A percentile compares a stretch with the other conserved stretches of the same genome.
Conservation (phyloP, 1,284 basidiomycete species). For the Apiotrichum porosum region DNA sequence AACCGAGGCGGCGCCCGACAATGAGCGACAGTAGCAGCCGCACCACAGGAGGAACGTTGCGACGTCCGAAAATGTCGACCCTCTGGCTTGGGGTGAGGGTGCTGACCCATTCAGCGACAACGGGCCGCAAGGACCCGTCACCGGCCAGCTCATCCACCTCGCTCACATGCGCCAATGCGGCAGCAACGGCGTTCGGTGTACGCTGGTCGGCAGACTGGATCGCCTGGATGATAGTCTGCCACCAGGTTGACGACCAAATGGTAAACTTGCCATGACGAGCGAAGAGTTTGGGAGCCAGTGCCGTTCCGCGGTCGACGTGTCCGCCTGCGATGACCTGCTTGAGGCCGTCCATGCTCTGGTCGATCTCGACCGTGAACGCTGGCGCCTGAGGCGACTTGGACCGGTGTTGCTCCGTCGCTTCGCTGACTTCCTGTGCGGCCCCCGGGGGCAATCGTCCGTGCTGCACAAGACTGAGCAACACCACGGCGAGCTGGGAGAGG, state of each 20-base stretch:
- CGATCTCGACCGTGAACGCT: conserved; percentile 18
- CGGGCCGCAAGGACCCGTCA: conserved; percentile 17
- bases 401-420: conserved; percentile 15
- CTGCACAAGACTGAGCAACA: conserved; percentile 27
- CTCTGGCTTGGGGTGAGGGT: conserved; percentile 9
- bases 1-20: conserved; percentile 26
- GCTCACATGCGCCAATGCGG: conserved; percentile 21
- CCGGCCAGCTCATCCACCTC: conserved; percentile 24
- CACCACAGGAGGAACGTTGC: conserved; percentile 15
- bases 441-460: conserved; percentile 30
- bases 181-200: conserved; percentile 13
- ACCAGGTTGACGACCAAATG: conserved; percentile 31
- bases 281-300: conserved; percentile 28
- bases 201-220: conserved; percentile 15
- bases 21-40: conserved; percentile 31
- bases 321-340: conserved; percentile 21
- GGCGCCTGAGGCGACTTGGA: conserved; percentile 11
- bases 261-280: conserved; percentile 31
- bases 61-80: conserved; percentile 25
- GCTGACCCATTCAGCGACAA: conserved; percentile 26
- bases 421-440: conserved; percentile 30
- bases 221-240: conserved; percentile 27
- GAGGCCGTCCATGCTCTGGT: conserved; percentile 27
- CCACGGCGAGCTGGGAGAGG: conserved; percentile 21
- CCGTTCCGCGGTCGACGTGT: conserved; percentile 15